These are phyloP conservation scores for Kondoa subrosea DNA, from an alignment of 768 basidiomycete species.

Conservation along the genomic window DNA sequence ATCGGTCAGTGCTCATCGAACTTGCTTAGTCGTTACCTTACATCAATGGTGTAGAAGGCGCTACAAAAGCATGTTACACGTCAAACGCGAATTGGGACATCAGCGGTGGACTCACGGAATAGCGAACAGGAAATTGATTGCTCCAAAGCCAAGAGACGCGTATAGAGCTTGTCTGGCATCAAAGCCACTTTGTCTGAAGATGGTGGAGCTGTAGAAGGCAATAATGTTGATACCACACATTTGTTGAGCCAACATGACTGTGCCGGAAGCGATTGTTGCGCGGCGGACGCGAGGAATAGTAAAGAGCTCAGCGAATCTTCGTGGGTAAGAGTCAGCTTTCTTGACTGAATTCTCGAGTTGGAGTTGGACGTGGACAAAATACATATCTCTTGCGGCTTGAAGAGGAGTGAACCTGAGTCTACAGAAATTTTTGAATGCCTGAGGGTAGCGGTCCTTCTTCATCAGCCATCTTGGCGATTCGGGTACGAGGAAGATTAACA, in stretches of 20 bases:
- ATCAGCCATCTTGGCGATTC: slow-evolving; percentile 24
- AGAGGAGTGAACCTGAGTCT: slow-evolving; percentile 32
- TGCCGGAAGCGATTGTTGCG: slow-evolving; percentile 12
- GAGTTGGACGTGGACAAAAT: slow-evolving; percentile 34
- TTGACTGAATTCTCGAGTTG: slow-evolving; percentile 32
- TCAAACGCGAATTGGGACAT: background rate
- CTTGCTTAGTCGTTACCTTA: background rate
- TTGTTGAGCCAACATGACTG: slow-evolving; percentile 21
- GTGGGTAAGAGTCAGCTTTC: slow-evolving; percentile 31
- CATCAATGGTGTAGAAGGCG: slow-evolving; percentile 34
- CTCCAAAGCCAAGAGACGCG: slow-evolving; percentile 17
- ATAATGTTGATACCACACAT: slow-evolving; percentile 20
- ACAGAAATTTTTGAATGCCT: slow-evolving; percentile 32
- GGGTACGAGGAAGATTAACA: slow-evolving; percentile 24
- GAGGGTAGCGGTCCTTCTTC: slow-evolving; percentile 32
- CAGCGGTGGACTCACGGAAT: slow-evolving; percentile 29
- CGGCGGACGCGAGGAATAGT: slow-evolving; percentile 31
- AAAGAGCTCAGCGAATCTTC: slow-evolving; percentile 34
- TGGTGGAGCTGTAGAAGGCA: slow-evolving; percentile 22
- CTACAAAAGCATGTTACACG: background rate
- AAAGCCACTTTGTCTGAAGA: slow-evolving; percentile 18
- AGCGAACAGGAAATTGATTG: slow-evolving; percentile 36
- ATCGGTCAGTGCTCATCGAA: background rate
- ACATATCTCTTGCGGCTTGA: slow-evolving; percentile 36
- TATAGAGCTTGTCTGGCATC: slow-evolving; percentile 9